These are phyloP conservation scores for Botryotinia convoluta DNA, from an alignment of 2,329 filamentous ascomycete species.

Conservation along the genomic window DNA sequence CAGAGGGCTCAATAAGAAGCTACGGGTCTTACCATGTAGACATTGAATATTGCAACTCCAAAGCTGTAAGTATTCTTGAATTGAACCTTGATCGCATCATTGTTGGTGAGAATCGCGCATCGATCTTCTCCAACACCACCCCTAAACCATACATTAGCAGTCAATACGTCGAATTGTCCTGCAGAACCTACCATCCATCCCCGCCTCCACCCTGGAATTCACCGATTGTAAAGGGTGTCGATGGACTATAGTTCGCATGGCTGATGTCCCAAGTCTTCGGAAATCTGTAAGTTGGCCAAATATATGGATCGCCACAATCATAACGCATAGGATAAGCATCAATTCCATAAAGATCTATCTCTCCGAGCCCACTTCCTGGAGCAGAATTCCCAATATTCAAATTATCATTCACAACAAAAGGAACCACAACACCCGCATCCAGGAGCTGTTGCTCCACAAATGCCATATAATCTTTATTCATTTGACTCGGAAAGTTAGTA, in stretches of 20 bases:
- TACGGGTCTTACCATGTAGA: conserved; percentile 64
- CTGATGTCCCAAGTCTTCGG: conserved; percentile 54
- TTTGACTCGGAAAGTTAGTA: conserved; percentile 45
- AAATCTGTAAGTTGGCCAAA: conserved; percentile 57
- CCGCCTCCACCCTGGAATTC: conserved; percentile 70
- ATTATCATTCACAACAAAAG: conserved; percentile 73
- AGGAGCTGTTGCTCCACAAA: conserved; percentile 67
- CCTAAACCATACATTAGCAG: background rate
- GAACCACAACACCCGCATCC: conserved; percentile 68
- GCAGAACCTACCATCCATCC: conserved; percentile 57
- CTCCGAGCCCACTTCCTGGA: background rate
- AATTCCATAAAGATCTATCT: conserved; percentile 40
- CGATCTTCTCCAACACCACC: conserved; percentile 67
- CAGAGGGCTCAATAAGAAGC: too few relatives aligned
- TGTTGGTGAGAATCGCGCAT: conserved; percentile 63
- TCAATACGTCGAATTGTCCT: background rate
- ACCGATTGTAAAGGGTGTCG: conserved; percentile 59
- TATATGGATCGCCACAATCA: conserved; percentile 46
- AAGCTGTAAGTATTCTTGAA: conserved; percentile 73
- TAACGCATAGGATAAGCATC: conserved; percentile 47
- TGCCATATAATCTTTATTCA: conserved; percentile 65
- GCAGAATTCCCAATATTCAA: conserved; percentile 25
- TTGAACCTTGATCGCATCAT: conserved; percentile 75
- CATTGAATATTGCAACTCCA: conserved; percentile 64
- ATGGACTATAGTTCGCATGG: conserved; percentile 60